Evolutionary conservation across 306 rosid species (phyloP), one percentile per base, ranked within the genome.

Genomic region (Alnus rubra): DNA sequence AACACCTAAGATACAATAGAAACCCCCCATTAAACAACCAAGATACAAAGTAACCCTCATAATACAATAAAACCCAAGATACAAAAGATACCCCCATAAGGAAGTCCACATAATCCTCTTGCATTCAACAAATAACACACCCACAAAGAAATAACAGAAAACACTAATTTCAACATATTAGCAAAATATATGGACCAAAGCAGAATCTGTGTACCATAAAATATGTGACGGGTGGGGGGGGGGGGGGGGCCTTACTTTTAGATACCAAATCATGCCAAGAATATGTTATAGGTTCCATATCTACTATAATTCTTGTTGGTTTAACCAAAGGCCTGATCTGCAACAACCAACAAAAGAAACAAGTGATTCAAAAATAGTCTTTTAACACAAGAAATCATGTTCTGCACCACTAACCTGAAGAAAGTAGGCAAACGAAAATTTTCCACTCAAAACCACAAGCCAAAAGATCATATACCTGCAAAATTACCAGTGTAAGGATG

Each of bases 181-280:
- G 5, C n/a, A 35, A 35, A 13, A 35, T 33, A 64, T 35, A 64
- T 16, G 5, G 10, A 8, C 19, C 48, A 2, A 15, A 15, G 48
- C 70, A 33, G 7, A 64, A 64, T 33, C 31, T 1, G 3, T 67
- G 14, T 16, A n/a, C 39, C 72, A 39, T 42, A 67, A 39, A 67
- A 31, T 4, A 39, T 7, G n/a, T 3, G 9, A 56, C 37, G 31
- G 51, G 49, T 15, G 51, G 14, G 49, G 31, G 51, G 14, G 28
- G 28, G 28, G 28, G 28, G 28, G 28, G 49, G 31, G 51, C 7
- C 97, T 91, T 85, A 94, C 98, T 71, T 81, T 79, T 68, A 52
- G 98, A 94, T 45, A 94, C 83, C 1, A 94, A 86, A 82, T 92
- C 97, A 83, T 92, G 98, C 98, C 97, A 92, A 37, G 97, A 84